Evolutionary conservation across 1,284 basidiomycete genomes (phyloP).

Genomic region (Coniferiporia weirii): DNA sequence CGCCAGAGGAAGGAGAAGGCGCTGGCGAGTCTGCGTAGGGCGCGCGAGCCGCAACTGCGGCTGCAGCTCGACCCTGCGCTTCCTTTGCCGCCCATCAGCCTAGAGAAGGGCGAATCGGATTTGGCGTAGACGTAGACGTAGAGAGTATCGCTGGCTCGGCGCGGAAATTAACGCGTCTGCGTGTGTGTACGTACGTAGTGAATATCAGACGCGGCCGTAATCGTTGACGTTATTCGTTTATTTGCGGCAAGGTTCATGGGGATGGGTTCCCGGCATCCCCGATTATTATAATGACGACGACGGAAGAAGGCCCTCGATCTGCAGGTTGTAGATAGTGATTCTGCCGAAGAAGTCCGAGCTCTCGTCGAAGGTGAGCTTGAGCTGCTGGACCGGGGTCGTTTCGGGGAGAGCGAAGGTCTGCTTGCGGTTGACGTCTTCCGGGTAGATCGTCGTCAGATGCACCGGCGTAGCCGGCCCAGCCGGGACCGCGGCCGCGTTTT

Average conservation of each 20-base stretch:
- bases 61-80: slow-evolving; percentile 7
- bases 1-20: slow-evolving; percentile 1
- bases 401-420: slow-evolving; percentile 55
- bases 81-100: slow-evolving; percentile 7
- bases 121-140: background rate
- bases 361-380: slow-evolving; percentile 69
- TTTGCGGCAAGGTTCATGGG: background rate
- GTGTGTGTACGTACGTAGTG: no score
- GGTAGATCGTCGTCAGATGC: slow-evolving; percentile 50
- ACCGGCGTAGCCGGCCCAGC: no score
- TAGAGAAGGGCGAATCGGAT: background rate
- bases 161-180: no score
- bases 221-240: background rate
- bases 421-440: slow-evolving; percentile 69
- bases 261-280: no score
- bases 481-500: slow-evolving; percentile 4
- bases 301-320: slow-evolving; percentile 37
- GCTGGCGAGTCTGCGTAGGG: background rate
- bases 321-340: slow-evolving; percentile 65
- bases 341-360: slow-evolving; percentile 78
- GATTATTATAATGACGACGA: no score
- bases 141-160: background rate
- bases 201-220: background rate
- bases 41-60: background rate
- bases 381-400: slow-evolving; percentile 13